phyloP scores from a whole-genome alignment of 306 rosid species.

The Benincasa hispida region DNA sequence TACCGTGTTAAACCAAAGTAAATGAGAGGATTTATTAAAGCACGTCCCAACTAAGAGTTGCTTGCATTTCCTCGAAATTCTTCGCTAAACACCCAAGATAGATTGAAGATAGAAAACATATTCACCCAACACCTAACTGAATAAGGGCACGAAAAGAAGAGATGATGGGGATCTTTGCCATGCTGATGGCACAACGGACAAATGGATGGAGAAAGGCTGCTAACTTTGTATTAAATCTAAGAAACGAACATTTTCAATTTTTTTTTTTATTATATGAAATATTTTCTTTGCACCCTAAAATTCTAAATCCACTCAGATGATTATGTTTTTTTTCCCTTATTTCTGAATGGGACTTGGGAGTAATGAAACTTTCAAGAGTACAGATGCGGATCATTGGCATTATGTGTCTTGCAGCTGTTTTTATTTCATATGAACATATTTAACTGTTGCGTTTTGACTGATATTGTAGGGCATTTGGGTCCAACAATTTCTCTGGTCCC shows the following conservation, averaged over 20 bases:
- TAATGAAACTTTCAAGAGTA: background rate
- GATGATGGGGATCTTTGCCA: no score
- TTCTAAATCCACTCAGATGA: background rate
- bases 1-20: no score
- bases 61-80: no score
- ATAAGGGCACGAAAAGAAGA: no score
- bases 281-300: background rate
- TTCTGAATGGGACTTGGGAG: background rate
- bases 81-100: no score
- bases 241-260: background rate
- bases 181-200: no score
- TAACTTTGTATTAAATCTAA: background rate
- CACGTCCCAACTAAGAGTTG: no score
- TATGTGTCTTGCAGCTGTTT: background rate
- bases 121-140: no score
- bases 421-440: background rate
- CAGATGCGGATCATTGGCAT: background rate
- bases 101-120: no score
- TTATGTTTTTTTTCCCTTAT: background rate
- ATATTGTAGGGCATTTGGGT: slow-evolving; percentile 26
- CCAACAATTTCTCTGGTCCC: slow-evolving; percentile 68
- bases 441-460: background rate
- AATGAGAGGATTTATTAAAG: no score
- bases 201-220: no score
- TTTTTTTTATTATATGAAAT: background rate